These are phyloP conservation scores for Pyricularia sp. DNA, from an alignment of 2,329 filamentous ascomycete species.

Conservation along the genomic window DNA sequence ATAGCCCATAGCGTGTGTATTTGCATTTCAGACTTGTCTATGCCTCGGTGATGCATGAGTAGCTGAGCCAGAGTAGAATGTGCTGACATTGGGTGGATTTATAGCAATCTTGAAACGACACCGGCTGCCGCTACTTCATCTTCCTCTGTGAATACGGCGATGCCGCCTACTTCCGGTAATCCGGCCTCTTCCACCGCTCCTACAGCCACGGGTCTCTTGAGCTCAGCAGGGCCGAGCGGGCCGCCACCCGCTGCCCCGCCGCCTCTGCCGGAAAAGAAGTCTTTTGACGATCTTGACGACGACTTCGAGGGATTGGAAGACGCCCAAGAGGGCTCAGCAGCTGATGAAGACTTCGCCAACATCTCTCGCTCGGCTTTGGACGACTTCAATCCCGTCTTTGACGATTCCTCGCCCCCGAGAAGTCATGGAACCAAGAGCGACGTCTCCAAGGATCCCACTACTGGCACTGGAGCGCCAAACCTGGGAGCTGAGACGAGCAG, in stretches of 20 bases:
- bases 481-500: conserved; percentile 44
- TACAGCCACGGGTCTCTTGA: conserved; percentile 13
- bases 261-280: conserved; percentile 29
- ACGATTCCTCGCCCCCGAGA: conserved; percentile 48
- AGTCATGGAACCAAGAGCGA: conserved; percentile 33
- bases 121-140: conserved; percentile 11
- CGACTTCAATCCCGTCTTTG: conserved; percentile 73
- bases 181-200: conserved; percentile 12
- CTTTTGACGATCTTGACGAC: conserved; percentile 64
- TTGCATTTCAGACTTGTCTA: not conserved
- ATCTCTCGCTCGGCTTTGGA: conserved; percentile 58
- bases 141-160: conserved; percentile 1
- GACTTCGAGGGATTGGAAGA: conserved; percentile 77
- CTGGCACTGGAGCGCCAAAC: conserved; percentile 5
- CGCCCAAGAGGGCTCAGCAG: conserved; percentile 61
- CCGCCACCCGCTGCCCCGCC: conserved; percentile 8
- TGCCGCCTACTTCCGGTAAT: not conserved
- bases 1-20: conserved; percentile 1
- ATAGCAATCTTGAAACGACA: conserved; percentile 7
- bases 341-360: conserved; percentile 66
- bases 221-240: conserved; percentile 19
- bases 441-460: conserved; percentile 15
- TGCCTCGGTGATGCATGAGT: not conserved
- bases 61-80: not conserved
- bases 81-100: not conserved